Evolutionary conservation across 1,284 basidiomycete species (phyloP).

Genomic region (Cystobasidium sp.): DNA sequence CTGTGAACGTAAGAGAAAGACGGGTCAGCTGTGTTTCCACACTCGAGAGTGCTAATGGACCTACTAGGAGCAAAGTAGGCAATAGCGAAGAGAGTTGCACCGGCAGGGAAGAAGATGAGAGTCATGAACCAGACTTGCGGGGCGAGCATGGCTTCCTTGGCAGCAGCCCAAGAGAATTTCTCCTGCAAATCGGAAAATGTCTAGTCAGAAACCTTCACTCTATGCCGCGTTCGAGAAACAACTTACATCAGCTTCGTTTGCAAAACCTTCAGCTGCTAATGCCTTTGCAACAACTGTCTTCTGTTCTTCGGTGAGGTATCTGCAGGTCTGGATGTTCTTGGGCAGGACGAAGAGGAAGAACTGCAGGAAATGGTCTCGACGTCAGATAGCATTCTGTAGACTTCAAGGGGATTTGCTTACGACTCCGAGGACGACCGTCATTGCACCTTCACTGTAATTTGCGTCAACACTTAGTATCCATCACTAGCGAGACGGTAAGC

Average conservation of each 20-base stretch:
- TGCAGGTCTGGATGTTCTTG: conserved; percentile 25
- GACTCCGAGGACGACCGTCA: conserved; percentile 47
- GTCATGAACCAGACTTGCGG: conserved; percentile 49
- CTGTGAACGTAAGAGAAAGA: background rate
- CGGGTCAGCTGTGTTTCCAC: background rate
- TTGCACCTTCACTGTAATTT: conserved; percentile 45
- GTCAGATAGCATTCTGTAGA: no score
- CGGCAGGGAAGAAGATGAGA: conserved; percentile 46
- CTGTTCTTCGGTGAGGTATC: conserved; percentile 47
- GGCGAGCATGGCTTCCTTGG: conserved; percentile 27
- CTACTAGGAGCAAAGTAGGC: conserved; percentile 45
- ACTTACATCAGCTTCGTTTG: conserved; percentile 29
- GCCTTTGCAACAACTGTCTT: conserved; percentile 43
- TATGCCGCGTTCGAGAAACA: background rate
- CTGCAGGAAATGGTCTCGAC: no score
- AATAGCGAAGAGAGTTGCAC: conserved; percentile 44
- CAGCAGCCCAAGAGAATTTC: conserved; percentile 46
- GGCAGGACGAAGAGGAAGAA: conserved; percentile 47
- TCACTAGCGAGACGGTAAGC: conserved; percentile 42
- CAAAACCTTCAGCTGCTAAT: conserved; percentile 44
- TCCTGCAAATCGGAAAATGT: conserved; percentile 21
- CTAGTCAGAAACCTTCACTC: background rate
- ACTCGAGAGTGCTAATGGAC: background rate
- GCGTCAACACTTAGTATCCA: background rate
- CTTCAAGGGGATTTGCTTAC: no score